Base-by-base conservation (phyloP, 495 filamentous ascomycete genomes). In the Geopyxis carbonaria region DNA sequence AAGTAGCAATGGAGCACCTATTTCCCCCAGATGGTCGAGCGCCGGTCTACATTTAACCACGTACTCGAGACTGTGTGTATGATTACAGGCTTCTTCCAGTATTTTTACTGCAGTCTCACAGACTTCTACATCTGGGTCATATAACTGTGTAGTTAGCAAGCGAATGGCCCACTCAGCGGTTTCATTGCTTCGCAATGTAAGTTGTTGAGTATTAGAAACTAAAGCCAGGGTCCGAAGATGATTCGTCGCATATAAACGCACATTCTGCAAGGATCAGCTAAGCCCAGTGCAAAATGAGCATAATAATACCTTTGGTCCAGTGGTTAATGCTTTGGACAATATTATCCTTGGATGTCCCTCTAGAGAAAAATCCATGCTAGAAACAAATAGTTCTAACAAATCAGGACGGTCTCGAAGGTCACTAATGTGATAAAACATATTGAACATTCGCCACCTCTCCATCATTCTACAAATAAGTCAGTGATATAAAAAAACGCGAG, bases 351-450 rank as follows among this genome's bases (percentile, higher is more conserved):
- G 78, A 57, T 97, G 89, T 11, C 83, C 86, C 45, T 79, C 76
- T 22, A 87, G 62, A 14, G 75, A 75, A 53, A 91, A 97, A 56
- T 95, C 85, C 64, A 97, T 84, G 53, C 85, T 86, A 22, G 75
- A 71, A 6, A 97, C 65, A 50, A 95, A 70, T 15, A 82, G 66
- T 46, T 84, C 78, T 44, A 93, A 80, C 30, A 97, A 66, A 53
- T 97, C 89, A 31, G 87, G 82, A 2, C 91, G 78, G 55, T 82
- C 76, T 47, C 76, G 76, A 14, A 93, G 67, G 50, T 95, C 91
- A 40, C 92, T 72, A 50, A 97, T 89, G 54, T 94, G 87, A 56
- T 97, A 97, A 64, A 93, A 86, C 82, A 95, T 95, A 58, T 94
- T 95, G 55, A 93, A 77, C 67, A 95, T 87, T 45, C 81, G 81